A percentile compares a stretch with the other conserved stretches of the same genome.
These are phyloP conservation scores for Melaleuca alternifolia DNA, from an alignment of 345 rosid genomes.

Conservation along the genomic window DNA sequence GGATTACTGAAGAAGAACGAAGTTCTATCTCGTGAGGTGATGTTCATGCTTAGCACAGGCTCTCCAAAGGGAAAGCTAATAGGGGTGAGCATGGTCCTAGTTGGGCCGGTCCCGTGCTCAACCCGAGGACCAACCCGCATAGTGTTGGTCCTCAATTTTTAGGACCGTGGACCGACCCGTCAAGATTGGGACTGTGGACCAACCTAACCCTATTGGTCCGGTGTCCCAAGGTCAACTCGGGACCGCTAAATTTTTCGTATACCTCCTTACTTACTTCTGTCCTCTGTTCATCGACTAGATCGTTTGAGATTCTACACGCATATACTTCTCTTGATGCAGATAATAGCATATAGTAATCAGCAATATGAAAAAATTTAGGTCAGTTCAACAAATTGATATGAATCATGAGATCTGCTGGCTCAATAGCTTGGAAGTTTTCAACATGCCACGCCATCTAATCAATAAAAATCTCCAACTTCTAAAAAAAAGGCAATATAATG, in stretches of 20 bases:
- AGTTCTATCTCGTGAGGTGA: not conserved
- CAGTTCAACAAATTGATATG: not conserved
- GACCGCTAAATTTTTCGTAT: too few relatives aligned
- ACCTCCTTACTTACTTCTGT: too few relatives aligned
- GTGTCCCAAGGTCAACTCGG: too few relatives aligned
- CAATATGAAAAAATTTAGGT: not conserved
- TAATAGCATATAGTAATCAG: not conserved
- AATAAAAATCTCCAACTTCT: not conserved
- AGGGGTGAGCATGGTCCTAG: too few relatives aligned
- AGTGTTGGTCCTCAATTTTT: too few relatives aligned
- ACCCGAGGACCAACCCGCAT: too few relatives aligned
- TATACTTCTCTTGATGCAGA: not conserved
- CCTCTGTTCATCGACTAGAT: not conserved
- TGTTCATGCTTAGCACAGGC: too few relatives aligned
- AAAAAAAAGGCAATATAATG: not conserved
- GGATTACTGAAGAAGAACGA: rapidly evolving
- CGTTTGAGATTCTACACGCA: not conserved
- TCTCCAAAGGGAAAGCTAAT: too few relatives aligned
- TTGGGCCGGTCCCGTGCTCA: too few relatives aligned
- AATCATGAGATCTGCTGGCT: not conserved
- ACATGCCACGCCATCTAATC: not conserved
- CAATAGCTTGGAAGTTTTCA: not conserved
- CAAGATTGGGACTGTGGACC: too few relatives aligned
- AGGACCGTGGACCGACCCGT: too few relatives aligned
- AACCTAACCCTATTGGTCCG: too few relatives aligned